Base-by-base conservation (phyloP, 169 alveolate species). In the Plasmodium vivax region DNA sequence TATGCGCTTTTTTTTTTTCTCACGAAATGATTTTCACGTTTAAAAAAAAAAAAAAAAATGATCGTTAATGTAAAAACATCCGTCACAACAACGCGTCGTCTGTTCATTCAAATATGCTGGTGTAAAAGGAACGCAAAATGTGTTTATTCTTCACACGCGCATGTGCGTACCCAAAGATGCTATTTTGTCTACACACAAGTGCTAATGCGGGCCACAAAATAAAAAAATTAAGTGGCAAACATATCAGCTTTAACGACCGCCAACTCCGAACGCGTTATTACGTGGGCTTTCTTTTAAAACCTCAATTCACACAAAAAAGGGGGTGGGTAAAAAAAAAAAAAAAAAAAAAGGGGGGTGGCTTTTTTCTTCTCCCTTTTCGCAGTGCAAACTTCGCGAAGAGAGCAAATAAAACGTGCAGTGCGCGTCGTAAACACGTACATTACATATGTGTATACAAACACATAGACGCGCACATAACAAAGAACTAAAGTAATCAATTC, bases 1-100 rank as follows among this genome's bases (percentile, higher is more conserved):
- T 10, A 10, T 79, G 54, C 32, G 38, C 62, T 73, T 43, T 82
- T 62, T 62, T 10, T 58, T 1, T 62, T 7, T 82, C 75, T 43
- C 79, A 82, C 62, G 68, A 82, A 47, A 82, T 51, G 36, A 3
- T 82, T 51, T 43, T 82, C 51, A 27, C 27, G 19, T 34, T 82
- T 82, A 30, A 45, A 51, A 82, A 82, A 41, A 79, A 79, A 82
- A 82, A 79, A 79, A 81, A 81, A 82, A 82, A 51, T 82, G 16
- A 23, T 47, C 6, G 62, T 51, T 23, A n/a, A 51, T 23, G 51
- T 51, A 82, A 47, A 62, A 82, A 82, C 36, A 82, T 27, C 30
- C 45, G 58, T 45, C 62, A 82, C 77, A 82, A 82, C 77, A 82
- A 82, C 79, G 14, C 54, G 36, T 27, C 73, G 75, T 62, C 75